Percentiles rank a stretch among this genome's conserved stretches.
Conservation (phyloP, 2,329 filamentous ascomycete species). For the Stachybotrys echinatus region DNA sequence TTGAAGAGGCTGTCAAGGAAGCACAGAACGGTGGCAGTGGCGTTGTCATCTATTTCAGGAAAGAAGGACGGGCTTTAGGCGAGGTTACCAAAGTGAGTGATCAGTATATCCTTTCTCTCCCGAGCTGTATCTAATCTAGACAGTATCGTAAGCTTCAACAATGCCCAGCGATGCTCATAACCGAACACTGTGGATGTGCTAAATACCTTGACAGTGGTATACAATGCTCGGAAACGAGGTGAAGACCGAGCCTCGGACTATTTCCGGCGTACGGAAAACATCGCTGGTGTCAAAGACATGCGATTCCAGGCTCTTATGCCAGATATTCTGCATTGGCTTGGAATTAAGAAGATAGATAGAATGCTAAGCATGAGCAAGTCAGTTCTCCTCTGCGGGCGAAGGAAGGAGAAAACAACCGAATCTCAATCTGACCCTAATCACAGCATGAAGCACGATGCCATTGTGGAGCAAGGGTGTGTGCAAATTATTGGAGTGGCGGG, state of each 20-base stretch:
- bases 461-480: conserved; percentile 72
- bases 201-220: conserved; percentile 57
- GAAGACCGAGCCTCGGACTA: conserved; percentile 83
- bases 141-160: conserved; percentile 50
- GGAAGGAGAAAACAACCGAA: not conserved
- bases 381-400: conserved; percentile 25
- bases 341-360: conserved; percentile 95
- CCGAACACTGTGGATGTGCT: too few species aligned
- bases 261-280: conserved; percentile 96
- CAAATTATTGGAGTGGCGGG: too few species aligned
- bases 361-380: conserved; percentile 99
- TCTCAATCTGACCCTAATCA: conserved; percentile 19
- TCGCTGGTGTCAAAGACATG: conserved; percentile 95
- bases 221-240: conserved; percentile 78
- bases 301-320: conserved; percentile 98
- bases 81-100: conserved; percentile 85
- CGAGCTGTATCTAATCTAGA: too few species aligned
- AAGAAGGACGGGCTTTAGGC: conserved; percentile 89
- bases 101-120: too few species aligned
- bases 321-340: conserved; percentile 95
- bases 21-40: conserved; percentile 90
- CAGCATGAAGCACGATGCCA: conserved; percentile 88
- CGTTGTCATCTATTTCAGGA: conserved; percentile 97
- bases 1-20: conserved; percentile 95
- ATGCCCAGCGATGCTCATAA: too few species aligned